A percentile compares a stretch with the other conserved stretches of the same genome.
Evolutionary conservation across 208 protist genomes (phyloP).

Genomic region (Trypanosoma avium): DNA sequence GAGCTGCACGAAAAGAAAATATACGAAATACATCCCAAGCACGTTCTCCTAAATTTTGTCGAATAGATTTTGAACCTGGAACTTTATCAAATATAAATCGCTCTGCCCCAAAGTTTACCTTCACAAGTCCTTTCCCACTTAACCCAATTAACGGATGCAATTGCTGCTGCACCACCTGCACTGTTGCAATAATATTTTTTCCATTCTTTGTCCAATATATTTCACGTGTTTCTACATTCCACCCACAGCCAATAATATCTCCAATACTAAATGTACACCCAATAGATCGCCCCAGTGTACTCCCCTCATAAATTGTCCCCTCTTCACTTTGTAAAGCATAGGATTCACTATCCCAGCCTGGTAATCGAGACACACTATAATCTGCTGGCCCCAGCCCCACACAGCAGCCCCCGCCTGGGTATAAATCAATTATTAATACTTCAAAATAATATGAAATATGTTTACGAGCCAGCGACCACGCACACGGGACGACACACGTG

Average conservation of each 20-base stretch:
- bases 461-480: constrained; percentile 33
- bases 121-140: constrained; percentile 65
- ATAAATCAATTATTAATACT: constrained; percentile 74
- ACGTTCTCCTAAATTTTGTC: constrained; percentile 24
- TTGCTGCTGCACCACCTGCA: constrained; percentile 18
- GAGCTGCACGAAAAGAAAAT: constrained; percentile 70
- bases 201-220: constrained; percentile 90
- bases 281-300: constrained; percentile 38
- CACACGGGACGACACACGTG: constrained; percentile 66
- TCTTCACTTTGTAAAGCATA: constrained; percentile 76
- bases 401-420: constrained; percentile 49
- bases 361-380: constrained; percentile 80
- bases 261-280: constrained; percentile 70
- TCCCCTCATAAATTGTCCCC: constrained; percentile 66
- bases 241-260: constrained; percentile 88
- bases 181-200: constrained; percentile 41
- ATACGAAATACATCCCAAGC: constrained; percentile 79
- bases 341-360: constrained; percentile 76
- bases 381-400: constrained; percentile 77
- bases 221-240: constrained; percentile 48
- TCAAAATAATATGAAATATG: constrained; percentile 79
- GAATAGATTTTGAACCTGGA: neutral
- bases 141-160: constrained; percentile 78
- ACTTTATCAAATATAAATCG: constrained; percentile 59
- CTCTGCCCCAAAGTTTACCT: constrained; percentile 82